A percentile compares a stretch with the other conserved stretches of the same genome.
These are phyloP conservation scores for Aspergillus affinis DNA, from an alignment of 495 filamentous ascomycete species.

Conservation along the genomic window DNA sequence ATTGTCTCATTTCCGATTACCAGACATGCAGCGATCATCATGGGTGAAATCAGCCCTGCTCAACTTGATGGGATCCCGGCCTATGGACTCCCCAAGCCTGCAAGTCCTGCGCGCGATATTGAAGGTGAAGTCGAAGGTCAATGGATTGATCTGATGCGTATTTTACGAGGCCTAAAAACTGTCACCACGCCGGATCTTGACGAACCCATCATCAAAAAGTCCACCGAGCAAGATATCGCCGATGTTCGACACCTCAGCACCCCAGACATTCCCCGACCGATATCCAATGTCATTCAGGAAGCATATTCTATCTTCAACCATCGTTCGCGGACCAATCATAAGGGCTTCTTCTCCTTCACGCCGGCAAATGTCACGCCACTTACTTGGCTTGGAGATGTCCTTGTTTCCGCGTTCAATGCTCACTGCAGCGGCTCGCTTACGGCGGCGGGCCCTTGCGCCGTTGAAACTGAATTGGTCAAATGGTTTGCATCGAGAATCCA, in stretches of 20 bases:
- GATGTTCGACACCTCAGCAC: not conserved
- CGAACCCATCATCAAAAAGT: not conserved
- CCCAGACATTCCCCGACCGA: not conserved
- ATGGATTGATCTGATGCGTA: not conserved
- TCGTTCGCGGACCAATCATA: slow-evolving; percentile 11
- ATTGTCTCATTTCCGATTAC: too few species aligned
- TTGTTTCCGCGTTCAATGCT: slow-evolving; percentile 16
- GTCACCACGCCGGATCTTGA: not conserved
- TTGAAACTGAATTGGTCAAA: slow-evolving; percentile 15
- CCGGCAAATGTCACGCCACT: slow-evolving; percentile 12
- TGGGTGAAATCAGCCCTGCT: not conserved
- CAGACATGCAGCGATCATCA: too few species aligned
- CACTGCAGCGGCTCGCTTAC: slow-evolving; percentile 9
- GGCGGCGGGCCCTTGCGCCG: slow-evolving; percentile 17
- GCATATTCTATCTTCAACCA: not conserved
- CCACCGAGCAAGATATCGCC: not conserved
- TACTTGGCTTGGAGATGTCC: slow-evolving; percentile 13
- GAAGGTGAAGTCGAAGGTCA: not conserved
- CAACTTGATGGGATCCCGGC: not conserved
- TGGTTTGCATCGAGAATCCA: slow-evolving; percentile 19
- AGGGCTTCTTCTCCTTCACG: slow-evolving; percentile 19
- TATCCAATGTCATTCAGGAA: not conserved
- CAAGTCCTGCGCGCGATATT: not conserved
- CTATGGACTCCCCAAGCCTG: not conserved
- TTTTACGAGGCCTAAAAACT: not conserved